Base-by-base conservation (phyloP, 208 protist species). In the Perkinsela sp. region DNA sequence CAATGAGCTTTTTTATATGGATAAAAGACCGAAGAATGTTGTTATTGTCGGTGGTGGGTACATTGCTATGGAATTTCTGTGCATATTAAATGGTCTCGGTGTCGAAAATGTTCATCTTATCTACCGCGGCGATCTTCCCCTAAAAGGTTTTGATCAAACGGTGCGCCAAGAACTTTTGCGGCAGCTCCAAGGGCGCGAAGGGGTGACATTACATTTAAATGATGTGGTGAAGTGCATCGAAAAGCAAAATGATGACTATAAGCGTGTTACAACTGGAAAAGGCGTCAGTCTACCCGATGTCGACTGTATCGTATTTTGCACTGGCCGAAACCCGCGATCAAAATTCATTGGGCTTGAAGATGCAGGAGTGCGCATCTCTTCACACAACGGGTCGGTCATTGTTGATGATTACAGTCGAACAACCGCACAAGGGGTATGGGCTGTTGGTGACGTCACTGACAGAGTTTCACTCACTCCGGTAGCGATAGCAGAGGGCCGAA, bases 361-460 rank as follows among this genome's bases (percentile, higher is more conserved):
- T 0, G 76, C 94, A 13, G 78, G 93, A 69, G 79, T 87, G 29
- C 88, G 92, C 73, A 78, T 98, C 22, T 73, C 85, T 70, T 78
- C 84, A 57, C 77, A 84, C 67, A 77, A 79, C 32, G 93, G 93
- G 29, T 78, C 83, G 70, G 81, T 97, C 16, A 72, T 81, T 70
- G 90, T 95, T 6, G 85, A 97, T 70, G 76, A 84, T 2, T 83
- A 87, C 75, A 95, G 89, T 69, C 77, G 84, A 70, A 97, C 95
- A n/a, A 96, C 90, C 69, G 77, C 95, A 28, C 68, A 81, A 2
- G 83, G 81, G 71, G 89, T 99, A 48, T 97, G 92, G 75, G 96
- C 95, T 29, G 97, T 99, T 75, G 96, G 96, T 48, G 96, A 99
- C 73, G 81, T 94, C 28, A 94, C 83, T 32, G 69, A 89, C 74